Base-by-base conservation (phyloP, 2,329 filamentous ascomycete genomes). In the Neodidymelliopsis sp. region DNA sequence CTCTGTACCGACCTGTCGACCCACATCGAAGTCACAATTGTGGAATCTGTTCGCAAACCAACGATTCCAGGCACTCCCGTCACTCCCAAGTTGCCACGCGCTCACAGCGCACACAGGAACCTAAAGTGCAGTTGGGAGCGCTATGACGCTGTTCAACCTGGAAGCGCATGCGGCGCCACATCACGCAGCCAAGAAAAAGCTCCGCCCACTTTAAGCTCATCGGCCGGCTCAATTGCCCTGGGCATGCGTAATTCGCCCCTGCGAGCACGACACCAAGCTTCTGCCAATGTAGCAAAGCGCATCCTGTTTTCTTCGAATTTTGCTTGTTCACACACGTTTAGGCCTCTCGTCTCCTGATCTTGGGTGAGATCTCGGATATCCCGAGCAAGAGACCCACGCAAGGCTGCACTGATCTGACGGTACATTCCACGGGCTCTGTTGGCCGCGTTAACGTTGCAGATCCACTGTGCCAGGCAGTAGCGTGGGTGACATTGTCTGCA, bases 201-300 rank as follows among this genome's bases (percentile, higher is more conserved):
- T 36, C 15, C 31, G 47, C 41, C 45, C 40, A 41, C 40, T 34
- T 45, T 19, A 40, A 22, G 23, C 23, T 35, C 11, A 11, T 34
- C n/a, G 30, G 24, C 41, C n/a, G n/a, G n/a, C n/a, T n/a, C n/a
- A n/a, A n/a, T n/a, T n/a, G n/a, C n/a, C n/a, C n/a, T 49, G 45
- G 40, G 39, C 24, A 22, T 19, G 34, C 45, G 49, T 43, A 34
- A 53, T 50, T 27, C 12, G 28, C 39, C 40, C 24, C 23, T n/a
- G 18, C 6, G 23, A 49, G 47, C 41, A 38, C 57, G 54, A 46
- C 51, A 55, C 49, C 44, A 57, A 60, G 54, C 54, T 47, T 59
- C 48, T 46, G 52, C 57, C 54, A 59, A 53, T 43, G 9, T 34
- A 10, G 37, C 35, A 28, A 54, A 40, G 36, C 37, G 24, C 19